Evolutionary conservation across 371 early-diverging fungal genomes (phyloP), one percentile per base, ranked within the genome.

Genomic region (Zychaea mexicana): DNA sequence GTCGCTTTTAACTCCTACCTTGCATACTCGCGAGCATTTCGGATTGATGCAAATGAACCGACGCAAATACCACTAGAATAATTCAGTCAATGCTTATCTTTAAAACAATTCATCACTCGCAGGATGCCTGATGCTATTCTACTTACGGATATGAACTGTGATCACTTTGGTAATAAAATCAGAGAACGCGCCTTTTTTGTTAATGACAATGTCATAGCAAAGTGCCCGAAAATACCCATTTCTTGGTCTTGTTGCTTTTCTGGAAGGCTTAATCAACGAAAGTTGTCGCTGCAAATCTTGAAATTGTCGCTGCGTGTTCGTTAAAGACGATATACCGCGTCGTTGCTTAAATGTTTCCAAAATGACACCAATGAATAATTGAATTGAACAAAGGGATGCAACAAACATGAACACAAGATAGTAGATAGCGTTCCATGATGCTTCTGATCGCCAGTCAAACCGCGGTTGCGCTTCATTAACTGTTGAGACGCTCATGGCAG

Each of bases 311-410:
- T 85, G 85, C 8, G 78, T 72, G 9, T 75, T 72, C 5, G 85
- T 85, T 46, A 83, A 46, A 9, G 81, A 70, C 22, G 80, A 76
- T 8, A 85, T 81, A 2, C 85, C 85, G 47, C 71, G 76, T 58
- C 83, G 71, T 10, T 77, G 76, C 53, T 85, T 83, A 58, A 85
- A 85, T 3, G 77, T 76, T 57, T 85, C 85, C 56, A 85, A 62
- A 57, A 85, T 80, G 36, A 79, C 85, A 38, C 85, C 85, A 57
- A 85, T 85, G 26, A 85, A 85, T 1, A 85, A 57, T 54, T 85
- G 85, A 15, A 85, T 78, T 17, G 82, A 72, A 30, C 83, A 76
- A 21, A 85, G 73, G 0, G 83, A 85, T 0, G 81, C 81, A 19
- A 83, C 59, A 70, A 85, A 75, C 85, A 85, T 85, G 42, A 85